Base-by-base conservation (phyloP, 108 stramenopile genomes). In the Nitzschia sp. region DNA sequence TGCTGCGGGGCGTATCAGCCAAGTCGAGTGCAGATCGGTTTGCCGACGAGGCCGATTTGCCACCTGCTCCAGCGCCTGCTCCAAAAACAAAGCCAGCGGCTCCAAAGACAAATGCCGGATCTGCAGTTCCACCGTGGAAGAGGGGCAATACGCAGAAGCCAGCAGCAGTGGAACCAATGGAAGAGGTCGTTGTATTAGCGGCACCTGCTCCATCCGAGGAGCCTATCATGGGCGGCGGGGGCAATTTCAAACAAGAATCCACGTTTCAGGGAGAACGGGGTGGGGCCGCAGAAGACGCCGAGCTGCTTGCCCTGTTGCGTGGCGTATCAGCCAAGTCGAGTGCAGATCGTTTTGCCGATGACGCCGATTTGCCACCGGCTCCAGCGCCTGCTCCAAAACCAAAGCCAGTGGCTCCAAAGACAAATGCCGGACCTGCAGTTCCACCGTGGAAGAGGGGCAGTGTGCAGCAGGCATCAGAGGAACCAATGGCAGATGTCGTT, bases 211-310 rank as follows among this genome's bases (percentile, higher is more conserved):
- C 48, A 59, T 36, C 17, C 29, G 36, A 63, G 29, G 38, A n/a
- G n/a, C n/a, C 29, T 1, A 27, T 56, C n/a, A 3, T 64, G 13
- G 55, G 61, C 0, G 71, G 71, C 13, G 54, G 38, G 1, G 62
- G 71, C n/a, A 64, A 55, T 30, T 72, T 72, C 3, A 34, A 54
- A 18, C 77, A 48, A 57, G 45, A 25, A 28, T 74, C 60, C 15
- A 88, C 85, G n/a, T 82, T 90, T 24, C 59, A 66, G 26, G 88
- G 87, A 23, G 83, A 90, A 26, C 74, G 87, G 15, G 88, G 92
- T 31, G 88, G 88, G 5, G 46, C 49, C 47, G 88, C 92, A 25
- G 78, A 91, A 48, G 92, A 94, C 68, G 86, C 84, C 35, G 89
- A 89, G 47, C 49, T 91, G 34, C 59, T 89, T 49, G 88, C 89